phyloP scores from a whole-genome alignment of 208 protist species.

The Leishmania turanica region DNA sequence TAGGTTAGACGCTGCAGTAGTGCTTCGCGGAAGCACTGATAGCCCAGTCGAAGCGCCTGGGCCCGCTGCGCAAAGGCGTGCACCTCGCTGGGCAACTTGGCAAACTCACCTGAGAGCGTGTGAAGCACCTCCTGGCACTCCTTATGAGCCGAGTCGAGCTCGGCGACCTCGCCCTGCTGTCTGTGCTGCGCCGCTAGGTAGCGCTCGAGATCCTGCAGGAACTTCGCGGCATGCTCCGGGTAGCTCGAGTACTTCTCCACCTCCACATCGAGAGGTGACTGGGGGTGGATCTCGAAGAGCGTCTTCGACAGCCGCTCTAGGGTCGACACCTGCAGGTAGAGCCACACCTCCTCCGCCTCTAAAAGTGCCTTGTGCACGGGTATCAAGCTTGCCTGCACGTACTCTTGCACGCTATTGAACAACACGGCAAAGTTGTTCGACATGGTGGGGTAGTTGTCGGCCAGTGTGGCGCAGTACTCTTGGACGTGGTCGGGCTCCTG shows the following conservation, averaged over 20 bases:
- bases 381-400: constrained; percentile 52
- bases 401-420: constrained; percentile 55
- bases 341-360: constrained; percentile 84
- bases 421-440: constrained; percentile 77
- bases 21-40: constrained; percentile 71
- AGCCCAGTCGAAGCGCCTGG: constrained; percentile 53
- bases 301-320: constrained; percentile 76
- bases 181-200: constrained; percentile 26
- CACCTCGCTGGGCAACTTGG: constrained; percentile 41
- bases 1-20: constrained; percentile 81
- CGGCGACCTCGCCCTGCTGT: constrained; percentile 7
- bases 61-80: constrained; percentile 61
- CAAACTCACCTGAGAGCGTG: constrained; percentile 28
- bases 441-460: constrained; percentile 85
- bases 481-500: constrained; percentile 87
- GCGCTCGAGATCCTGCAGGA: constrained; percentile 39
- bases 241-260: constrained; percentile 67
- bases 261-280: constrained; percentile 71
- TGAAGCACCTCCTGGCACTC: constrained; percentile 20
- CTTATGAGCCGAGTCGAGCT: constrained; percentile 12
- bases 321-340: constrained; percentile 80
- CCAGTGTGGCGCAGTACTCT: constrained; percentile 80
- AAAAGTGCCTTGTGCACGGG: constrained; percentile 65
- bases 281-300: constrained; percentile 82
- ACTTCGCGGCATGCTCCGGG: constrained; percentile 40